phyloP scores from a whole-genome alignment of 345 rosid species.

The Pseudoturritis turrita region DNA sequence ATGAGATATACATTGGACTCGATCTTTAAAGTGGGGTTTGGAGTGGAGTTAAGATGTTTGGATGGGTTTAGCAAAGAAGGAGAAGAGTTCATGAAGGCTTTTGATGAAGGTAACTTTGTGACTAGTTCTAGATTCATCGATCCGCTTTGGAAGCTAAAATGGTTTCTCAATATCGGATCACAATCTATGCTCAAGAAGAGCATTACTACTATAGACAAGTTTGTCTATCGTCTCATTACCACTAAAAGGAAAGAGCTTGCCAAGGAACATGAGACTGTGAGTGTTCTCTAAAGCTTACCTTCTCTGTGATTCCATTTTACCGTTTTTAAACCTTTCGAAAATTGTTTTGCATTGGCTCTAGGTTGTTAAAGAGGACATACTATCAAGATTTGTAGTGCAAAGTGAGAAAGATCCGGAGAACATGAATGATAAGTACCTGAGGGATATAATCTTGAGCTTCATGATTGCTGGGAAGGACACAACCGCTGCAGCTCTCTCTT shows the following conservation, averaged over 20 bases:
- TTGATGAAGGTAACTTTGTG: conserved; percentile 57
- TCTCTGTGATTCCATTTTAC: not conserved
- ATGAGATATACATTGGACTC: conserved; percentile 71
- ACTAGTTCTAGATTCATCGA: conserved; percentile 48
- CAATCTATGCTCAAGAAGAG: conserved; percentile 52
- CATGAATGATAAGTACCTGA: conserved; percentile 56
- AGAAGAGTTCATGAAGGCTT: conserved; percentile 51
- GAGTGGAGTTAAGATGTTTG: conserved; percentile 59
- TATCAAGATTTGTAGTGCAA: conserved; percentile 56
- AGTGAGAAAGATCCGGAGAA: conserved; percentile 52
- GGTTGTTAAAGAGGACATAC: conserved; percentile 60
- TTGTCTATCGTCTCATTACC: conserved; percentile 46
- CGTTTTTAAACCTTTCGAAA: not conserved
- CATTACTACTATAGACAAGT: conserved; percentile 41
- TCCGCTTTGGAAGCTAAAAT: conserved; percentile 67
- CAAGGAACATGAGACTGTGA: conserved; percentile 27
- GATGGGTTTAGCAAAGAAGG: conserved; percentile 49
- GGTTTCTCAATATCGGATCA: conserved; percentile 48
- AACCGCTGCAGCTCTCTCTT: conserved; percentile 49
- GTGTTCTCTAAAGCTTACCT: conserved; percentile 5
- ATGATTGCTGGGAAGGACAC: conserved; percentile 79
- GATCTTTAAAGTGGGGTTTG: conserved; percentile 78
- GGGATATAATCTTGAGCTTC: conserved; percentile 64
- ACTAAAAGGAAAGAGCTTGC: conserved; percentile 41
- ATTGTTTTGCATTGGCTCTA: conserved; percentile 3